phyloP scores from a whole-genome alignment of 2,329 filamentous ascomycete species.

The Ophiocordyceps polyrhachis-furcata region DNA sequence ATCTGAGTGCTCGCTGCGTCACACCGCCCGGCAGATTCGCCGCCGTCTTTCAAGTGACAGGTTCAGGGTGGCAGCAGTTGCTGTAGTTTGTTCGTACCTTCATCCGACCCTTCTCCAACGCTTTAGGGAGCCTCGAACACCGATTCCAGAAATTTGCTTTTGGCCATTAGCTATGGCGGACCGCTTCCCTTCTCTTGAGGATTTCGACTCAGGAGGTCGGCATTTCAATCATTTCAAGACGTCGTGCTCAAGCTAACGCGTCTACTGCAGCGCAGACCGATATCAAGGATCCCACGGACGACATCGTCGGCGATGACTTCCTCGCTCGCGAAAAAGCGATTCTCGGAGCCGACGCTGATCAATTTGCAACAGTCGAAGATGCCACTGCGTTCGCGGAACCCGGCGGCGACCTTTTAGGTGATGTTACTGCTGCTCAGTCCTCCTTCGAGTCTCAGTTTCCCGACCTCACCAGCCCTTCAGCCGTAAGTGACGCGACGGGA shows the following conservation, averaged over 20 bases:
- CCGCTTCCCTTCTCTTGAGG: slow-evolving; percentile 61
- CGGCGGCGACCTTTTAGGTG: slow-evolving; percentile 54
- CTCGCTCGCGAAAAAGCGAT: slow-evolving; percentile 77
- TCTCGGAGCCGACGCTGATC: slow-evolving; percentile 81
- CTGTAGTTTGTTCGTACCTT: background rate
- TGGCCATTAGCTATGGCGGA: slow-evolving; percentile 55
- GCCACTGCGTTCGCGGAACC: slow-evolving; percentile 43
- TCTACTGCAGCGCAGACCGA: slow-evolving; percentile 47
- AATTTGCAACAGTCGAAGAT: slow-evolving; percentile 68
- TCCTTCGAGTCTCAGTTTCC: slow-evolving; percentile 82
- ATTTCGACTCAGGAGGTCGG: slow-evolving; percentile 50
- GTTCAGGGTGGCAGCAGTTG: background rate
- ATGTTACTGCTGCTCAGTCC: slow-evolving; percentile 32
- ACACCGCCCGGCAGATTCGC: background rate
- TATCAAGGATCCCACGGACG: slow-evolving; percentile 35
- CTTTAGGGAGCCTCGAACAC: background rate
- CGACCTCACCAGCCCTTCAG: slow-evolving; percentile 36
- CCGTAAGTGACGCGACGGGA: slow-evolving; percentile 10
- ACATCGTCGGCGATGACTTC: slow-evolving; percentile 60
- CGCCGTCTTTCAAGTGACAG: background rate
- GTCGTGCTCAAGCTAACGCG: background rate
- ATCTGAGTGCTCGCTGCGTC: background rate
- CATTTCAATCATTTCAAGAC: background rate
- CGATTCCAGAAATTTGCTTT: background rate
- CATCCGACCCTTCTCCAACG: background rate